phyloP scores from a whole-genome alignment of 2,329 filamentous ascomycete genomes.

The Arthrobotrys sphaeroides region DNA sequence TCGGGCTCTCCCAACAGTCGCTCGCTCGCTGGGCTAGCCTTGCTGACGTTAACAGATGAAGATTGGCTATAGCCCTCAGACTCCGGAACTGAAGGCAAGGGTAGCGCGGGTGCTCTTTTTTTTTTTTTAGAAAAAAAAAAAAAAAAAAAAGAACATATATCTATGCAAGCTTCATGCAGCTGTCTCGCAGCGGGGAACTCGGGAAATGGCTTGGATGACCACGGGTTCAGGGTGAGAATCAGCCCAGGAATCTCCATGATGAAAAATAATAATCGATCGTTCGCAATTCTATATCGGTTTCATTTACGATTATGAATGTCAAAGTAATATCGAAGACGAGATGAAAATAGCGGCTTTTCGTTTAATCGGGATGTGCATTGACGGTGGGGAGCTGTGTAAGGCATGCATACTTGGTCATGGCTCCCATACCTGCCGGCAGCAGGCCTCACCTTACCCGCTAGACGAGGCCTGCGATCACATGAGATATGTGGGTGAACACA shows the following conservation, averaged over 20 bases:
- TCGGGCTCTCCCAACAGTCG: constrained; percentile 8
- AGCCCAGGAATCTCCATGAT: constrained; percentile 16
- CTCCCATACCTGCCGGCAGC: constrained; percentile 5
- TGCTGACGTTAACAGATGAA: constrained; percentile 25
- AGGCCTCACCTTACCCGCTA: constrained; percentile 23
- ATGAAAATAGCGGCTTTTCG: neutral
- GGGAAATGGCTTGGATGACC: constrained; percentile 39
- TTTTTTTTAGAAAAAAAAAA: constrained; percentile 26
- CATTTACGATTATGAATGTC: neutral
- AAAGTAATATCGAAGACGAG: neutral
- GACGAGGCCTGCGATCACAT: constrained; percentile 32
- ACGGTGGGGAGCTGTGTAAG: neutral
- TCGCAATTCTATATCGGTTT: neutral
- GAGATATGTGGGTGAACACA: constrained; percentile 21
- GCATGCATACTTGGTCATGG: constrained; percentile 5
- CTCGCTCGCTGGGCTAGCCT: constrained; percentile 18
- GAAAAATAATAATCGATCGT: neutral
- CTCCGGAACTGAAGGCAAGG: constrained; percentile 20
- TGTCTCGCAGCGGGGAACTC: constrained; percentile 53
- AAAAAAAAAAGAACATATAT: neutral
- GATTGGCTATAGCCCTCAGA: constrained; percentile 31
- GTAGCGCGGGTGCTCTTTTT: constrained; percentile 30
- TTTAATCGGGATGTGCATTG: neutral
- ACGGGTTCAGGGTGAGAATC: constrained; percentile 18
- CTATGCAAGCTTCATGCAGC: constrained; percentile 43